phyloP scores from a whole-genome alignment of 768 basidiomycete genomes.

The Lentinula sp. region DNA sequence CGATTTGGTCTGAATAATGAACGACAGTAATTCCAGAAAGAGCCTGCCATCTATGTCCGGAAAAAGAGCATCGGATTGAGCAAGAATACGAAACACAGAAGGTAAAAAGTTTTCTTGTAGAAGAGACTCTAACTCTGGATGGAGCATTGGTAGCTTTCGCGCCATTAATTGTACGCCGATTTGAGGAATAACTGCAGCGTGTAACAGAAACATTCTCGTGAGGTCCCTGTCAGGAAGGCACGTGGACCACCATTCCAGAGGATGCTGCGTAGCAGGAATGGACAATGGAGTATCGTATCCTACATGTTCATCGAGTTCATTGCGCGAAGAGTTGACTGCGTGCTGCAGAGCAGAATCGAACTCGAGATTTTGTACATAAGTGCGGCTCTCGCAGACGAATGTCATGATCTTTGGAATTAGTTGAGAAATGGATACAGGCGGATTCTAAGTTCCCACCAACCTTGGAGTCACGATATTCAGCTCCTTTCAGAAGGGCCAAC shows the following conservation, averaged over 20 bases:
- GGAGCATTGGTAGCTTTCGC: neutral
- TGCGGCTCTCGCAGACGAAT: conserved; percentile 42
- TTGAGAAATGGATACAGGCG: neutral
- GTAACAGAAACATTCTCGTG: conserved; percentile 22
- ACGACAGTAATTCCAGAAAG: neutral
- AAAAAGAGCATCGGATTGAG: neutral
- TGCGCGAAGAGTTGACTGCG: neutral
- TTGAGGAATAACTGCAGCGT: neutral
- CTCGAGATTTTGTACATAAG: neutral
- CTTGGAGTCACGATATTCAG: conserved; percentile 60
- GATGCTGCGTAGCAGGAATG: conserved; percentile 32
- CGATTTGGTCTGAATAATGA: neutral
- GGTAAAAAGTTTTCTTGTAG: conserved; percentile 16
- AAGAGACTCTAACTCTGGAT: neutral
- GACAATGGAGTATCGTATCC: neutral
- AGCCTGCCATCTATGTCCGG: neutral
- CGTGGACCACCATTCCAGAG: conserved; percentile 19
- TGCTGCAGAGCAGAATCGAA: conserved; percentile 9
- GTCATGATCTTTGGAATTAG: conserved; percentile 40
- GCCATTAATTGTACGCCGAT: neutral
- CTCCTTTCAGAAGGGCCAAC: conserved; percentile 44
- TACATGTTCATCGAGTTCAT: neutral
- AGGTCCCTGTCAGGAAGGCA: neutral
- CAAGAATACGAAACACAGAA: conserved; percentile 11
- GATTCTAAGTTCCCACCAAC: conserved; percentile 20